Evolutionary conservation across 495 filamentous ascomycete genomes (phyloP).

Genomic region (Delitschia confertaspora): DNA sequence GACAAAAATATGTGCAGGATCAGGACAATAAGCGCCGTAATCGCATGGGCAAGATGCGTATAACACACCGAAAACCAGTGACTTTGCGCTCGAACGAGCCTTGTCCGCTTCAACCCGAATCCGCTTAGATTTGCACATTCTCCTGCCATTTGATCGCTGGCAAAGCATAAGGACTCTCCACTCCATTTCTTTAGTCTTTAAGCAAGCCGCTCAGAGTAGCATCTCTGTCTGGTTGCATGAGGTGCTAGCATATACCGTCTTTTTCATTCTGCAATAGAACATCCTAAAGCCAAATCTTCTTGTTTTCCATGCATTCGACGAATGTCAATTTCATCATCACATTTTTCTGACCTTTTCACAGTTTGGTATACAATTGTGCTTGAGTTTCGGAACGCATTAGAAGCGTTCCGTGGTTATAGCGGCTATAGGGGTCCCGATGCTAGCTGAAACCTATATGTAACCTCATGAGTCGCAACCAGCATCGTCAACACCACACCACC

Average conservation of each 20-base stretch:
- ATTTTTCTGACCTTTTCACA: not conserved
- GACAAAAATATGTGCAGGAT: too few species aligned
- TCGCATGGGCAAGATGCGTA: too few species aligned
- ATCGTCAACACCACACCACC: slow-evolving; percentile 2
- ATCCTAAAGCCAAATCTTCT: not conserved
- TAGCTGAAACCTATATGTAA: slow-evolving; percentile 21
- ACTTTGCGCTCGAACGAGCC: slow-evolving; percentile 1
- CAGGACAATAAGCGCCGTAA: too few species aligned
- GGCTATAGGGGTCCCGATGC: slow-evolving; percentile 18
- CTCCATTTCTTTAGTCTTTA: not conserved
- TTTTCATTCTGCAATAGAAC: slow-evolving; percentile 11
- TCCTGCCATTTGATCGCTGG: slow-evolving; percentile 5
- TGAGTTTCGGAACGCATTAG: slow-evolving; percentile 16
- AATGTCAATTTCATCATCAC: slow-evolving; percentile 3
- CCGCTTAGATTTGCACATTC: slow-evolving; percentile 2
- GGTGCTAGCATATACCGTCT: slow-evolving; percentile 13
- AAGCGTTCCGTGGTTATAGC: slow-evolving; percentile 15
- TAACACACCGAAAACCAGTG: not conserved
- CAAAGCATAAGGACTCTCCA: slow-evolving; percentile 15
- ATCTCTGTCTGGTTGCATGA: slow-evolving; percentile 26
- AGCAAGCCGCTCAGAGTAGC: not conserved
- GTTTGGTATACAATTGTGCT: not conserved
- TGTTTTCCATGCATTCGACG: slow-evolving; percentile 5
- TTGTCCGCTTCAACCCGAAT: slow-evolving; percentile 13
- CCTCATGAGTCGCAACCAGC: slow-evolving; percentile 9